Conservation (phyloP, 352 stramenopile species). For the Pelagophyceae sp. region DNA sequence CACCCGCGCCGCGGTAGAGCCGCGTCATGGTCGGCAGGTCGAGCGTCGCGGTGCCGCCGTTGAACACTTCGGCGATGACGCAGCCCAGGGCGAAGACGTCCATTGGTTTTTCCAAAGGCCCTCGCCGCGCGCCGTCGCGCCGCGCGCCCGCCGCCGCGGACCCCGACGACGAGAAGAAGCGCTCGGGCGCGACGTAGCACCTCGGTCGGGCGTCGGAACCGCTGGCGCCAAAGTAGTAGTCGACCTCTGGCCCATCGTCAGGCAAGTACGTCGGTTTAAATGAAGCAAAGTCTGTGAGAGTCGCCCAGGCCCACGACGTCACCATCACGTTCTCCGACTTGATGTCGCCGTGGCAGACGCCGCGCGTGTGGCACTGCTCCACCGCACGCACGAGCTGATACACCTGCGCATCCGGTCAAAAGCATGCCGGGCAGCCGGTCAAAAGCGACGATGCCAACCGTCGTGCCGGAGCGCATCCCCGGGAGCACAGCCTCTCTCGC, state of each 20-base stretch:
- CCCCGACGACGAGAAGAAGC: conserved; percentile 53
- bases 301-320: conserved; percentile 94
- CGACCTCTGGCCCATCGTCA: conserved; percentile 85
- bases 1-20: conserved; percentile 7
- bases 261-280: conserved; percentile 89
- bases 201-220: conserved; percentile 39
- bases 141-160: conserved; percentile 11
- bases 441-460: too few relatives aligned
- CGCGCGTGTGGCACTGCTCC: conserved; percentile 78
- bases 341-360: conserved; percentile 91
- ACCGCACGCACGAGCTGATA: conserved; percentile 89
- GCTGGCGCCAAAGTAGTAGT: conserved; percentile 74
- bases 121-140: conserved; percentile 9
- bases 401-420: too few relatives aligned
- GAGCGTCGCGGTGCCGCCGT: conserved; percentile 82
- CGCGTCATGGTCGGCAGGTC: conserved; percentile 76
- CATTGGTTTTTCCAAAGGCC: conserved; percentile 61
- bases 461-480: too few relatives aligned
- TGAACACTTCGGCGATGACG: conserved; percentile 88
- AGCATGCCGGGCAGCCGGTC: too few relatives aligned
- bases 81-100: conserved; percentile 97
- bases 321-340: conserved; percentile 96
- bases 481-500: too few relatives aligned
- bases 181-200: conserved; percentile 90
- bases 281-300: conserved; percentile 88